Percentiles rank a stretch among this genome's conserved stretches.
phyloP scores from a whole-genome alignment of 139 green algal genomes.

The Edaphochlamys debaryana region DNA sequence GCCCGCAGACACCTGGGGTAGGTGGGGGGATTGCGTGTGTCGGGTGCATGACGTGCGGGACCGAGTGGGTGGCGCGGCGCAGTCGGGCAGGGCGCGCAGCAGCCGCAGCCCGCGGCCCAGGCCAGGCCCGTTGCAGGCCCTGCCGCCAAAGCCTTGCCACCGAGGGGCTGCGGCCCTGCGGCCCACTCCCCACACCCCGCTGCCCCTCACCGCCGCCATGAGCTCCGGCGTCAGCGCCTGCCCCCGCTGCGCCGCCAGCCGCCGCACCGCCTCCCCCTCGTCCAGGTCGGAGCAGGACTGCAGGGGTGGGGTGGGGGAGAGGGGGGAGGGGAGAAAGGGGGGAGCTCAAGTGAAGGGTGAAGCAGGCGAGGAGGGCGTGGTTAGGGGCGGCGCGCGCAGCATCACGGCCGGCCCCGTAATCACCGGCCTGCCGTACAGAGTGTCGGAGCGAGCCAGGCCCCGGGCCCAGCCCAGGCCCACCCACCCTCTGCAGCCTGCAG shows the following conservation, averaged over 20 bases:
- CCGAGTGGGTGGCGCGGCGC: neutral
- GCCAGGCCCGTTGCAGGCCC: no score
- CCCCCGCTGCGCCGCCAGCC: neutral
- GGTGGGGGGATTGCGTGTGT: neutral
- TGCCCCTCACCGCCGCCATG: neutral
- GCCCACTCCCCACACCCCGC: neutral
- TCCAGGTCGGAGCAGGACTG: neutral
- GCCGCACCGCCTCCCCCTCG: neutral
- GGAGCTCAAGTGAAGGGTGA: neutral
- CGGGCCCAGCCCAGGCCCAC: neutral
- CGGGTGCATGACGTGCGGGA: neutral
- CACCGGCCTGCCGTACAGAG: neutral
- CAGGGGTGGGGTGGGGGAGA: neutral
- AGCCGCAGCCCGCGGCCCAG: no score
- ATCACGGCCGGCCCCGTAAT: no score
- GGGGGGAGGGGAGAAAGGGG: neutral
- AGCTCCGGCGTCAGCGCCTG: neutral
- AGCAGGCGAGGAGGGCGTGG: no score
- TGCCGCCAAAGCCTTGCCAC: no score
- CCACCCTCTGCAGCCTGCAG: conserved; percentile 13
- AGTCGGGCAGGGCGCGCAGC: no score
- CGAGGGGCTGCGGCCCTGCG: no score
- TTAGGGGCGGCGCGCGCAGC: no score
- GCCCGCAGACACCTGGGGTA: neutral
- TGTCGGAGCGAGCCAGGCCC: neutral